Evolutionary conservation across 106 monocot genomes (phyloP).

Genomic region (Gastrodia elata): DNA sequence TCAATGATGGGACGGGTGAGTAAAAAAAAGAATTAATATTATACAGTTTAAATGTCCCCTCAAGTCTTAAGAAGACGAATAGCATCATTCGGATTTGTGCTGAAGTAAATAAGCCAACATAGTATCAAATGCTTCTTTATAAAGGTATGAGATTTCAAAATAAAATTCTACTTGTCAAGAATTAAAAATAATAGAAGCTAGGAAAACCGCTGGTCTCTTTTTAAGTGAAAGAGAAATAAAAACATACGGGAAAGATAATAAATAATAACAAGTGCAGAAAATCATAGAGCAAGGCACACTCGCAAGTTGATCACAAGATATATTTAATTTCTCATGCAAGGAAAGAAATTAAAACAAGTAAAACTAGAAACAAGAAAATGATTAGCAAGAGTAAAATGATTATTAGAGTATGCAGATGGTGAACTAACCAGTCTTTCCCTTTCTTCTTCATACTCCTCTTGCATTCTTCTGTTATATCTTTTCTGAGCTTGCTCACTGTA

Average conservation of each 20-base stretch:
- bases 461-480: slow-evolving; percentile 48
- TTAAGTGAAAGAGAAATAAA: not conserved
- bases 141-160: not conserved
- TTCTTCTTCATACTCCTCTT: slow-evolving; percentile 69
- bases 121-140: not conserved
- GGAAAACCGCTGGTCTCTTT: not conserved
- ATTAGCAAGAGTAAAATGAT: not conserved
- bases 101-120: not conserved
- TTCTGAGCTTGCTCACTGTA: slow-evolving; percentile 45
- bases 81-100: not conserved
- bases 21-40: not conserved
- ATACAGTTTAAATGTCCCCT: not conserved
- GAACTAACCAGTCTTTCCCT: slow-evolving; percentile 87
- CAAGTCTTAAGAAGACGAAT: not conserved
- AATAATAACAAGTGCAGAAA: not conserved
- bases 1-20: too few species aligned
- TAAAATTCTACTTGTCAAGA: not conserved
- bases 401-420: not conserved
- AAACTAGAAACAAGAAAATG: not conserved
- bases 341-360: not conserved
- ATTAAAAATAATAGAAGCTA: not conserved
- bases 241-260: not conserved
- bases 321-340: not conserved
- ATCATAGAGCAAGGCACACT: not conserved
- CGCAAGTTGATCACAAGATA: not conserved